Conservation (phyloP, 2,329 filamentous ascomycete species). For the Xylariaceae sp. region DNA sequence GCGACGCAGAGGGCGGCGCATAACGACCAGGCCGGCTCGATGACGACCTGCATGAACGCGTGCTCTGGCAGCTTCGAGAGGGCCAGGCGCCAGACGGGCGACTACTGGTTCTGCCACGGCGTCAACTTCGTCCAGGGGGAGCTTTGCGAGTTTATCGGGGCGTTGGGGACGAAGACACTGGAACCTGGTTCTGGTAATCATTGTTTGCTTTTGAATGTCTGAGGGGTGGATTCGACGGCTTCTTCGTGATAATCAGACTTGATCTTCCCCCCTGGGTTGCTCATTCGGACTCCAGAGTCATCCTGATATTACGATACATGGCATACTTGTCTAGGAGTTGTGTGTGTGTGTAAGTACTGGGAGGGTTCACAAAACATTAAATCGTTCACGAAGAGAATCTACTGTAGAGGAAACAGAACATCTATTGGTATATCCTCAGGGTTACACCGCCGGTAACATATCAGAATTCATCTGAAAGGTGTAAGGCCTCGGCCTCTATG, state of each 20-base stretch:
- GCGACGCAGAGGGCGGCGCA: conserved; percentile 19
- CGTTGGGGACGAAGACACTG: conserved; percentile 21
- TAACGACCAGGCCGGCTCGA: conserved; percentile 19
- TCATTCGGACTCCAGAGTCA: not conserved
- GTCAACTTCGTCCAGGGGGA: conserved; percentile 27
- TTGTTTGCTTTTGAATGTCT: conserved; percentile 15
- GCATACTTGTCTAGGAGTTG: too few species aligned
- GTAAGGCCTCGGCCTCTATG: not conserved
- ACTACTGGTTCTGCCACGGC: conserved; percentile 29
- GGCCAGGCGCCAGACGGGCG: conserved; percentile 15
- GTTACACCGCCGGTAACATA: not conserved
- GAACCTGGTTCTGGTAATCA: conserved; percentile 17
- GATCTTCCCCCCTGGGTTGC: not conserved
- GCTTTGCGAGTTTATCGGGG: conserved; percentile 28
- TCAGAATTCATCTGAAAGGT: not conserved
- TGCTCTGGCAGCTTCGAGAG: conserved; percentile 24
- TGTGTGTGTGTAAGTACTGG: too few species aligned
- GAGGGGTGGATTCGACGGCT: not conserved
- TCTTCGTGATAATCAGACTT: not conserved
- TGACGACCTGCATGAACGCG: conserved; percentile 23
- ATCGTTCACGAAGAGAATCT: too few species aligned
- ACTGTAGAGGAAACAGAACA: too few species aligned
- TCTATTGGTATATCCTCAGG: not conserved
- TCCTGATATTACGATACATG: not conserved
- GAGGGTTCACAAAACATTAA: too few species aligned